These are phyloP conservation scores for Solanum chmielewskii DNA, from an alignment of 257 asterid species.

Conservation along the genomic window DNA sequence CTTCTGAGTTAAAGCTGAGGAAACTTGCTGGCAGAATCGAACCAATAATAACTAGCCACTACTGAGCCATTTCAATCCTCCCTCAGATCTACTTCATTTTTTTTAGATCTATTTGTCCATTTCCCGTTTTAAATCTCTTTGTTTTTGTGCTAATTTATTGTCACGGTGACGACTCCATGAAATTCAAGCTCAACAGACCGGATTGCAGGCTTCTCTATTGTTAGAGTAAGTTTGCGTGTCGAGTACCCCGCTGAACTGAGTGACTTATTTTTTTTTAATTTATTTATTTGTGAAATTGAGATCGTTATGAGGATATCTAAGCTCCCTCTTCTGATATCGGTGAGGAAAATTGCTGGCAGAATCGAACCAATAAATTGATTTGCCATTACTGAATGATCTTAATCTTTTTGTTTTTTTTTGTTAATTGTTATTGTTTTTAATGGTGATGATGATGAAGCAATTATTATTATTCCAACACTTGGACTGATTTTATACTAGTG, in stretches of 20 bases:
- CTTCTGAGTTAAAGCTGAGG: neutral
- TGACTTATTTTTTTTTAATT: neutral
- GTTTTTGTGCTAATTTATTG: neutral
- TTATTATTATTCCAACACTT: conserved; percentile 25
- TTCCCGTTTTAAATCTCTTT: too few species aligned
- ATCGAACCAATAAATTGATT: conserved; percentile 57
- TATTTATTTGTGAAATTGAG: neutral
- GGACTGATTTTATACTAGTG: conserved; percentile 18
- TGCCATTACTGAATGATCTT: neutral
- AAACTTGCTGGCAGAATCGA: conserved; percentile 4
- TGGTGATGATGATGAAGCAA: conserved; percentile 24
- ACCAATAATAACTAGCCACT: conserved; percentile 1
- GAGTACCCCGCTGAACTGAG: conserved; percentile 96
- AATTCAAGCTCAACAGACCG: conserved; percentile 97
- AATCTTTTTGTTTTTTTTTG: neutral
- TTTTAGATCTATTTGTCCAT: neutral
- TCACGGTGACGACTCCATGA: conserved; percentile 60
- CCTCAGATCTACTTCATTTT: neutral
- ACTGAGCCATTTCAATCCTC: neutral
- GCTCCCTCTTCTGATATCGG: conserved; percentile 88
- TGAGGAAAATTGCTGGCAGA: conserved; percentile 85
- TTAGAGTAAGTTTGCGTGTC: conserved; percentile 45
- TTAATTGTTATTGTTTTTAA: too few species aligned
- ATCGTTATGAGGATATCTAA: conserved; percentile 53
- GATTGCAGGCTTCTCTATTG: conserved; percentile 43